Conservation (phyloP, 129 eudicot species). For the Rutidosis leptorrhynchoides region DNA sequence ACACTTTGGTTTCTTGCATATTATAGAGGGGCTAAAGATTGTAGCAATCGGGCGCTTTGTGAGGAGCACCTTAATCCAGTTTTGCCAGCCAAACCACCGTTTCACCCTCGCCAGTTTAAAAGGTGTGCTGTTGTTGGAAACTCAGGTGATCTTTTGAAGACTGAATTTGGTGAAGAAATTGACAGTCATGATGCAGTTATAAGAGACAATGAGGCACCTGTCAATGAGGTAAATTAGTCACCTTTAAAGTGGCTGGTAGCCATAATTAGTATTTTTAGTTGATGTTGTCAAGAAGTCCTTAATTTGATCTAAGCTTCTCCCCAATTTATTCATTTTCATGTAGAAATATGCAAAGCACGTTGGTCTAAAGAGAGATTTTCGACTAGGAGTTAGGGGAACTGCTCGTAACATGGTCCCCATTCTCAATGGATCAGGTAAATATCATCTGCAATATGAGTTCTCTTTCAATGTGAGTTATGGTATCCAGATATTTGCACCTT, state of each 20-base stretch:
- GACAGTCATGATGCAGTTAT: conserved; percentile 96
- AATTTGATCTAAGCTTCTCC: no score
- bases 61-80: conserved; percentile 85
- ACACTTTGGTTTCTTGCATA: conserved; percentile 14
- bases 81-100: conserved; percentile 91
- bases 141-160: conserved; percentile 91
- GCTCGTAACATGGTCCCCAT: conserved; percentile 91
- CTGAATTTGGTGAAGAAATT: conserved; percentile 91
- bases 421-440: conserved; percentile 79
- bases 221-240: conserved; percentile 56
- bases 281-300: no score
- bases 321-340: no score
- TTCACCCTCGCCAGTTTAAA: conserved; percentile 87
- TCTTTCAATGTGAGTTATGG: conserved; percentile 9
- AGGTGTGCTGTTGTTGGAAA: conserved; percentile 99
- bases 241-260: conserved; percentile 3
- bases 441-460: not conserved
- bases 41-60: conserved; percentile 81
- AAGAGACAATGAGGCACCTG: conserved; percentile 98
- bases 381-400: conserved; percentile 96
- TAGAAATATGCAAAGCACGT: conserved; percentile 95
- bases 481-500: not conserved
- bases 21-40: conserved; percentile 75
- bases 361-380: conserved; percentile 91
- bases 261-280: not conserved